Base-by-base conservation (phyloP, 2,329 filamentous ascomycete species). In the Epicoccum nigrum region DNA sequence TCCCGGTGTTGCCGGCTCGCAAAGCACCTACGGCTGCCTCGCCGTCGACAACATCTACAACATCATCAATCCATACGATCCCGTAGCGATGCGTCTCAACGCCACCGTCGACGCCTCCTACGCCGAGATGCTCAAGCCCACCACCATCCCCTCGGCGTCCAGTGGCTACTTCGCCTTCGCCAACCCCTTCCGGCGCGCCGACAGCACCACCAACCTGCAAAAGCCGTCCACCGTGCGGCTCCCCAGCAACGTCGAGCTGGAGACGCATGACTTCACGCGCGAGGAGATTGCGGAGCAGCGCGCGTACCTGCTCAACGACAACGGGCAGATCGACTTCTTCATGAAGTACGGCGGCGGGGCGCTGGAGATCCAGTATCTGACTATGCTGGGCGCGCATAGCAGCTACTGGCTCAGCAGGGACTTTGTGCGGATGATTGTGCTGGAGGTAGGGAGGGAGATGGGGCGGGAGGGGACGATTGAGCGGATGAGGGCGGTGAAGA, bases 21-120 rank as follows among this genome's bases (percentile, higher is more conserved):
- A 81, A 15, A 92, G 90, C 23, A 84, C 80, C 5, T 96, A 96
- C 70, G 94, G 94, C 15, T 97, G 94, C 71, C 78, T 97, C 21
- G 90, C 93, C 0, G 88, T 97, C 1, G 91, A 97, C 75, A 99
- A 97, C 70, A 83, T 99, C 49, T 99, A 97, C 79, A 99, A 99
- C 65, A 83, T 99, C 57, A 84, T 97, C 68, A 86, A 88, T 60
- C 83, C 83, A 27, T 87, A 86, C 54, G 86, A 88, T 56, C 85
- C 94, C 2, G 95, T 99, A 49, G 90, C 92, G 1, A 97, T 97
- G 71, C 83, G 93, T 13, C 83, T 97, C 51, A 99, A 97, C 64
- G 91, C 92, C 17, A 88, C 92, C 3, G 86, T 97, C 33, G 94
- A 99, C 70, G 83, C 85, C 4, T 79, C 81, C 17, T 96, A 96